A percentile compares a stretch with the other conserved stretches of the same genome.
Conservation (phyloP, 106 monocot species). For the Dioscorea dumetorum region DNA sequence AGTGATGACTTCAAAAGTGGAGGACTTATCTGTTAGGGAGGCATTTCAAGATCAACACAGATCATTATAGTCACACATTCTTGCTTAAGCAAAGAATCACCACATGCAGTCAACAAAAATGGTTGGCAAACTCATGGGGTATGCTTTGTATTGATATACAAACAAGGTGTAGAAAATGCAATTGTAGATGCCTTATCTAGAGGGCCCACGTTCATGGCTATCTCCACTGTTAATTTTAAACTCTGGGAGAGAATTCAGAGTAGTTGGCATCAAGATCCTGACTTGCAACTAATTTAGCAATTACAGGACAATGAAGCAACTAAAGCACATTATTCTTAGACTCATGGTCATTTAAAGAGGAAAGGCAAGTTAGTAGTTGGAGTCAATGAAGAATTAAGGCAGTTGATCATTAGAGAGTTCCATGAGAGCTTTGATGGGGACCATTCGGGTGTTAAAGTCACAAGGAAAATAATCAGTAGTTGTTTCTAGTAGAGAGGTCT, state of each 20-base stretch:
- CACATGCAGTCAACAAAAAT: constrained; percentile 6
- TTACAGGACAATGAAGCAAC: background rate
- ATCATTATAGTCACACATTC: constrained; percentile 1
- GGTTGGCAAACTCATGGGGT: constrained; percentile 7
- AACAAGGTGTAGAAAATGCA: background rate
- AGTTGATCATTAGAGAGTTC: background rate
- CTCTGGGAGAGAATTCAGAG: background rate
- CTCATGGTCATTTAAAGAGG: background rate
- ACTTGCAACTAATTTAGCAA: background rate
- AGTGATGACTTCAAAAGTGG: constrained; percentile 7
- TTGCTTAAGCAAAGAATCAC: background rate
- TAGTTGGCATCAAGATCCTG: background rate
- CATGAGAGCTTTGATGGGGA: background rate
- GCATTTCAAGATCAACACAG: constrained; percentile 1
- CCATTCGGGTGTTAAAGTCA: background rate
- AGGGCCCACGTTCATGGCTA: too few relatives aligned
- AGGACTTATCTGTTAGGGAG: constrained; percentile 5
- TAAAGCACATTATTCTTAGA: background rate
- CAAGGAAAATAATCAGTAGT: background rate
- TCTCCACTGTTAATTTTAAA: too few relatives aligned
- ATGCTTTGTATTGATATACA: background rate
- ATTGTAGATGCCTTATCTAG: background rate
- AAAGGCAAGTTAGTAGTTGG: background rate
- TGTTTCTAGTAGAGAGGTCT: background rate
- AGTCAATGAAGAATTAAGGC: background rate